Base-by-base conservation (phyloP, 495 filamentous ascomycete genomes). In the Penicillium canariense region DNA sequence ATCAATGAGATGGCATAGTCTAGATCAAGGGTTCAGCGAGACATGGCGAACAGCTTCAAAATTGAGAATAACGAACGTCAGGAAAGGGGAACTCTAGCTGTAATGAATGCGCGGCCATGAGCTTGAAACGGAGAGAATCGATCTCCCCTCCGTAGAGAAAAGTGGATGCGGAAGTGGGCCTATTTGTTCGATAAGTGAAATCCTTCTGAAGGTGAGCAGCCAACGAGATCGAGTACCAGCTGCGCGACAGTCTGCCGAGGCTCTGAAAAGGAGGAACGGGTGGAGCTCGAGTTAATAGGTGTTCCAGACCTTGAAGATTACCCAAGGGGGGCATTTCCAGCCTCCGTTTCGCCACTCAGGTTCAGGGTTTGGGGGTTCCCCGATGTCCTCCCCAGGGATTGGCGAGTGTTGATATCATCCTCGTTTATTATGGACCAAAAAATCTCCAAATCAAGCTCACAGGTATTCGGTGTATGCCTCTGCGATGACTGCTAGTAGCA, bases 1-100 rank as follows among this genome's bases (percentile, higher is more conserved):
- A 43, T 65, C 32, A 54, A 58, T 11, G 11, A 36, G 55, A 58
- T 50, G 54, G 34, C 48, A 53, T 57, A 36, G 18, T 32, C 35
- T 14, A 26, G 35, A 20, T 14, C 14, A 30, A 18, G 11, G 3
- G 17, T 34, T 52, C n/a, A 54, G 27, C 15, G n/a, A 45, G 27
- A 14, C 50, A 51, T 55, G 40, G 18, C 36, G 4, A 32, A 5
- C 36, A 5, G 26, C 11, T 10, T 17, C 17, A 15, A 30, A 14
- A 40, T 1, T 28, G 15, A 20, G n/a, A 39, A 4, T 12, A 18
- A 31, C n/a, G n/a, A 20, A 12, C 26, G 25, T 31, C n/a, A 10
- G 9, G 26, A 9, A 25, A 47, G 27, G 44, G 10, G 12, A 8
- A 14, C 9, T 27, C 42, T 1, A 23, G 27, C 26, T 54, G 46